A percentile compares a stretch with the other conserved stretches of the same genome.
phyloP scores from a whole-genome alignment of 306 rosid genomes.

The Pyrus communis region DNA sequence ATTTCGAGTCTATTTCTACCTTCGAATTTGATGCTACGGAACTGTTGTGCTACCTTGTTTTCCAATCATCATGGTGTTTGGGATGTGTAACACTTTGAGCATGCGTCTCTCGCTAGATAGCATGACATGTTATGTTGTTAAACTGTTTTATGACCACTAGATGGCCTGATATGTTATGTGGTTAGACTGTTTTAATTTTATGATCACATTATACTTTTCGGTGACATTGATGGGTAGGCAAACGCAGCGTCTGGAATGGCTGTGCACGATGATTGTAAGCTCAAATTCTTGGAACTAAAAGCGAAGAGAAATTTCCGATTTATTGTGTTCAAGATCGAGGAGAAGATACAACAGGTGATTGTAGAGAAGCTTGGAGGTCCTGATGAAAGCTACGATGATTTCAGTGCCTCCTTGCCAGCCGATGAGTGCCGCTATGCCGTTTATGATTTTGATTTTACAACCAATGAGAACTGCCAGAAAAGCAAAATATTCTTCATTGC shows the following conservation, averaged over 20 bases:
- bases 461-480: constrained; percentile 23
- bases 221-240: constrained; percentile 1
- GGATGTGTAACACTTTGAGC: not conserved
- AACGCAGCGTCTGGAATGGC: constrained; percentile 20
- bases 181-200: not conserved
- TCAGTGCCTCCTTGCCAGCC: constrained; percentile 11
- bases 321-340: constrained; percentile 27
- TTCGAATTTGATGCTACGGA: not conserved
- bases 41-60: not conserved
- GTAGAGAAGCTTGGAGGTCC: constrained; percentile 27
- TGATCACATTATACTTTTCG: not conserved
- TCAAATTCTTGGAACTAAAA: constrained; percentile 22
- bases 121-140: not conserved
- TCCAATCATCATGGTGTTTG: not conserved
- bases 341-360: constrained; percentile 21
- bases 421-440: constrained; percentile 28
- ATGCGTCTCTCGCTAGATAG: too few species aligned
- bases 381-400: constrained; percentile 13
- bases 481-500: constrained; percentile 27
- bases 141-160: not conserved
- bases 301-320: constrained; percentile 23
- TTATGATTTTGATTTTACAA: constrained; percentile 18
- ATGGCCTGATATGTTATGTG: not conserved
- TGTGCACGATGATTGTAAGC: constrained; percentile 25
- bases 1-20: not conserved